Base-by-base conservation (phyloP, 495 filamentous ascomycete genomes). In the Aspergillus incahuasiensis region DNA sequence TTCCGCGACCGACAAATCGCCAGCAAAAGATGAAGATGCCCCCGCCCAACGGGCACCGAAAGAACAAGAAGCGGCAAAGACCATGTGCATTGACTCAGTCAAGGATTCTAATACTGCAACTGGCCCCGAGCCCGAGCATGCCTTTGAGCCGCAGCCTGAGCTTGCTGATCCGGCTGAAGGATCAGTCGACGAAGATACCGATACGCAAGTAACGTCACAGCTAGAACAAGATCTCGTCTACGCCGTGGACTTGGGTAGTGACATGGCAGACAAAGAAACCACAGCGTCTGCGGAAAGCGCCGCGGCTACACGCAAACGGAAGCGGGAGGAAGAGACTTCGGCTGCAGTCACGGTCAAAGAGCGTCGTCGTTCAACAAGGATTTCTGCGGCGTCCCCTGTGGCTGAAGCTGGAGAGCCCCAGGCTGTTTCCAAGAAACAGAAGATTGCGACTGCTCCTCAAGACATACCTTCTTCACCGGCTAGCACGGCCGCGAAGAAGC, bases 121-220 rank as follows among this genome's bases (percentile, higher is more conserved):
- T 38, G 15, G 28, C 16, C 16, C 44, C 0, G 38, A 50, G 20
- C 45, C 30, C 9, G 19, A 13, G 34, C 41, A 19, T 34, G 41
- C 45, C 18, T 16, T 40, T 48, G 24, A 35, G 34, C 34, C 35
- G 42, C 43, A 30, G 35, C 28, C 19, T 13, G 13, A 51, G 45
- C 15, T 4, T 20, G 12, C 28, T 6, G 55, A 54, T 6, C 24
- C 6, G 34, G 19, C 56, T 21, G 44, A 63, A 12, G 69, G 74
- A 42, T 72, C 68, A 21, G 67, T 58, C 9, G 68, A 68, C 16
- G 75, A 78, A 48, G 75, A 77, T 19, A 63, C 71, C 58, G 74
- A 78, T 12, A 63, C 68, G 6, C 73, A 76, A 52, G 64, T 73
- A 32, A 71, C 73, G 12, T 79, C 74, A 40, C 75, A 79, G 52